These are phyloP conservation scores for Hydrangea macrophylla DNA, from an alignment of 148 eudicot genomes.

Conservation along the genomic window DNA sequence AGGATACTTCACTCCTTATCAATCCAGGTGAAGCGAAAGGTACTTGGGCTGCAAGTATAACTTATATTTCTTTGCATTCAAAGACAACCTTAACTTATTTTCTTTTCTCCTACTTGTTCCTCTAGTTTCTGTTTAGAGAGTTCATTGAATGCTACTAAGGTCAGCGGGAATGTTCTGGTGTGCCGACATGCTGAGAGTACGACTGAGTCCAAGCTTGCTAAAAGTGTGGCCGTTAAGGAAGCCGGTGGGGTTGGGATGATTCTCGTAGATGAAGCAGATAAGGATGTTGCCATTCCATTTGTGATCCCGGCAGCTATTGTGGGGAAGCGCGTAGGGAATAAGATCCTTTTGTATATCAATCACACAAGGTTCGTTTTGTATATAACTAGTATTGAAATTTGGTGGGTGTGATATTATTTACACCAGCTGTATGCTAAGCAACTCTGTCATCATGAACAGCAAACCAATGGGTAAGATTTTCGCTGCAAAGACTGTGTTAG, in stretches of 20 bases:
- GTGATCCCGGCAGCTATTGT: slow-evolving; percentile 46
- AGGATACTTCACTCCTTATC: slow-evolving; percentile 57
- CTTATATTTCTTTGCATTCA: neutral
- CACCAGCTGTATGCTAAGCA: no score
- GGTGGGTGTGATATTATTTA: no score
- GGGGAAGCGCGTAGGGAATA: slow-evolving; percentile 29
- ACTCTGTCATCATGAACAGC: no score
- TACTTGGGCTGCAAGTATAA: slow-evolving; percentile 25
- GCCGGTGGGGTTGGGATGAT: slow-evolving; percentile 57
- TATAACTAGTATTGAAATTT: neutral
- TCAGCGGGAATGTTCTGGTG: slow-evolving; percentile 39
- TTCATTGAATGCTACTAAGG: slow-evolving; percentile 45
- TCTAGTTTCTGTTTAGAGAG: slow-evolving; percentile 54
- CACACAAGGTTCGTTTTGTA: slow-evolving; percentile 28
- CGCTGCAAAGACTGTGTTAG: no score
- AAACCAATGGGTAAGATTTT: no score
- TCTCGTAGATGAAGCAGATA: slow-evolving; percentile 47
- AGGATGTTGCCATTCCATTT: slow-evolving; percentile 47
- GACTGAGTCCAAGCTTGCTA: slow-evolving; percentile 45
- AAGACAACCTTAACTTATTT: slow-evolving; percentile 7
- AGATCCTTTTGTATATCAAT: slow-evolving; percentile 35
- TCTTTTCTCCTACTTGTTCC: slow-evolving; percentile 3
- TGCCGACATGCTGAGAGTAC: slow-evolving; percentile 50
- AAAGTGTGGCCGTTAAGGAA: slow-evolving; percentile 39
- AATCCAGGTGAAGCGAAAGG: slow-evolving; percentile 64